A percentile compares a stretch with the other conserved stretches of the same genome.
These are phyloP conservation scores for Fusarium scirpi DNA, from an alignment of 2,329 filamentous ascomycete genomes.

Conservation along the genomic window DNA sequence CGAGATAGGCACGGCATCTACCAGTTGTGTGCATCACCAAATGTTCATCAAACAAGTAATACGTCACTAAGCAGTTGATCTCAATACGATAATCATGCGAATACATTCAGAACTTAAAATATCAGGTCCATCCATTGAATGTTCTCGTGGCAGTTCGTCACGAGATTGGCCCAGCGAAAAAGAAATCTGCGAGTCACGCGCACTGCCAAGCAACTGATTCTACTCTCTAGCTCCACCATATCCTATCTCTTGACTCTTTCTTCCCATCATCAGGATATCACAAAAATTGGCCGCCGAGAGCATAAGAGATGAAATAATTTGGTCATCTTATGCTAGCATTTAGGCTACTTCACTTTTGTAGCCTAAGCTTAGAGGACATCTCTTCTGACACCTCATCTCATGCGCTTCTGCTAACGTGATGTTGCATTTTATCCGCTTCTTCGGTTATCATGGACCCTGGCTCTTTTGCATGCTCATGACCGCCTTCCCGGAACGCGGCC, in stretches of 20 bases:
- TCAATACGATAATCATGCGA: not conserved
- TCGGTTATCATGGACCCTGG: constrained; percentile 18
- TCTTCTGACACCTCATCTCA: too few species aligned
- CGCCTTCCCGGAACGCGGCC: constrained; percentile 24
- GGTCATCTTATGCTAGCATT: too few species aligned
- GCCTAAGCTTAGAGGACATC: too few species aligned
- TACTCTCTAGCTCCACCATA: constrained; percentile 23
- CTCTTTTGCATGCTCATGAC: constrained; percentile 9
- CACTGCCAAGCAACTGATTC: not conserved
- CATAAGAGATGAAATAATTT: too few species aligned
- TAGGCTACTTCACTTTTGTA: too few species aligned
- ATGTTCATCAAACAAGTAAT: not conserved
- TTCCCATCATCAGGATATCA: not conserved
- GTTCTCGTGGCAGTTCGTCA: constrained; percentile 25
- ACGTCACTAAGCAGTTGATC: not conserved
- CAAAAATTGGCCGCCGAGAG: too few species aligned
- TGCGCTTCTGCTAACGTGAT: constrained; percentile 30
- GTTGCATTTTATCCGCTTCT: constrained; percentile 17
- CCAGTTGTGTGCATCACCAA: not conserved
- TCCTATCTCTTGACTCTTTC: constrained; percentile 3
- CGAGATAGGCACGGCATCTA: not conserved
- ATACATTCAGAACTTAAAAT: not conserved
- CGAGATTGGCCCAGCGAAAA: constrained; percentile 15
- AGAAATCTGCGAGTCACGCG: constrained; percentile 27
- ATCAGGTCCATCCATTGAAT: not conserved